phyloP scores from a whole-genome alignment of 306 rosid genomes.

The Cucurbita argyrosperma region DNA sequence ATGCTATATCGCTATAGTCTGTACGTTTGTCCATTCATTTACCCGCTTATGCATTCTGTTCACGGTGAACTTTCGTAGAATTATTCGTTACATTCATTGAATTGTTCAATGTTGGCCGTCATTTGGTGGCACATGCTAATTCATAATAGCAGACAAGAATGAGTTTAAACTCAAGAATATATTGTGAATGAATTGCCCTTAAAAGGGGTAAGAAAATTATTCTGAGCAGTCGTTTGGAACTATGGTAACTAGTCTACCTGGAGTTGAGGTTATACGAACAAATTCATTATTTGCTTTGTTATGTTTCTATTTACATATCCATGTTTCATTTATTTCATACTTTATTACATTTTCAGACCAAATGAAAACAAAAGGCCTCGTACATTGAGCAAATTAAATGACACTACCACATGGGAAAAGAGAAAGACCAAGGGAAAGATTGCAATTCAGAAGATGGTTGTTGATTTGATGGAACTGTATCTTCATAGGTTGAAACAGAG shows the following conservation, averaged over 20 bases:
- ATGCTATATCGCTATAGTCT: conserved; percentile 82
- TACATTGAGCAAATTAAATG: conserved; percentile 69
- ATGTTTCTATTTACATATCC: neutral
- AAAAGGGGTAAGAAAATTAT: neutral
- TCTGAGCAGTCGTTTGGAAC: neutral
- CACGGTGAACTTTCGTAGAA: neutral
- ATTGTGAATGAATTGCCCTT: neutral
- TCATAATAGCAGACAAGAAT: neutral
- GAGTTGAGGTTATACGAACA: neutral
- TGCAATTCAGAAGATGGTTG: conserved; percentile 95
- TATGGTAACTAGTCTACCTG: neutral
- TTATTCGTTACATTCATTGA: neutral
- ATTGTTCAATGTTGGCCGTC: neutral
- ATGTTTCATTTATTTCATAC: neutral
- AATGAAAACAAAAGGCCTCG: conserved; percentile 67
- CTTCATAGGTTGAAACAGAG: conserved; percentile 77
- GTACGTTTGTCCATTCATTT: conserved; percentile 35
- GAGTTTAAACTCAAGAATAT: neutral
- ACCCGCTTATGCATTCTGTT: neutral
- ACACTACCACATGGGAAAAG: conserved; percentile 66
- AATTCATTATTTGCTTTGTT: neutral
- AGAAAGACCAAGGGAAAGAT: conserved; percentile 75
- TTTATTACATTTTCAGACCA: conserved; percentile 43
- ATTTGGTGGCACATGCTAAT: neutral
- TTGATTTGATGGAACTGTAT: conserved; percentile 91